Evolutionary conservation across 2,329 filamentous ascomycete genomes (phyloP).

Genomic region (Fusarium anguioides): DNA sequence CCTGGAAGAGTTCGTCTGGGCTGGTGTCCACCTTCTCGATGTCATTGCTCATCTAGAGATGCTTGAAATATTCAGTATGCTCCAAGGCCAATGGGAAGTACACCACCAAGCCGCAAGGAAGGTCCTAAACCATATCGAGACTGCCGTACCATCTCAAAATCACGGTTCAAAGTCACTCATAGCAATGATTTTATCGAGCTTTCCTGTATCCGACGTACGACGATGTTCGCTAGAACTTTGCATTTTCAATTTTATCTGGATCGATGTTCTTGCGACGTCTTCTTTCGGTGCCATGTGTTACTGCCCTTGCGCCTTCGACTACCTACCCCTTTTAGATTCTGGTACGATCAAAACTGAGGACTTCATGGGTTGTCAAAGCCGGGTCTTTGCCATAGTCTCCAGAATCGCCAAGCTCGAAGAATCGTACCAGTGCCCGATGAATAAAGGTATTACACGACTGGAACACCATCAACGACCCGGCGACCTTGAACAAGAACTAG

Average conservation of each 20-base stretch:
- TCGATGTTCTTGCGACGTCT: background rate
- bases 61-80: slow-evolving; percentile 5
- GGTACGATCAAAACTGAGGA: background rate
- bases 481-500: background rate
- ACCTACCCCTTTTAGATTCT: background rate
- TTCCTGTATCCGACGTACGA: background rate
- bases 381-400: background rate
- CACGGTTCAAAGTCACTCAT: background rate
- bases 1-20: background rate
- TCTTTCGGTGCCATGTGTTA: background rate
- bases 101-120: slow-evolving; percentile 3
- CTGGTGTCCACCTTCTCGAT: background rate
- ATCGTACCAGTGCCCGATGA: background rate
- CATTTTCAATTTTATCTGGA: slow-evolving; percentile 1
- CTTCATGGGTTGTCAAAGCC: background rate
- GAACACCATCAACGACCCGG: background rate
- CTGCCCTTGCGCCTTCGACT: background rate
- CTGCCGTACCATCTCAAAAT: background rate
- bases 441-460: background rate
- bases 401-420: background rate
- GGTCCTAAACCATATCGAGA: background rate
- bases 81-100: background rate
- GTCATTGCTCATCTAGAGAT: background rate
- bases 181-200: background rate
- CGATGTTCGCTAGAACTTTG: background rate